Evolutionary conservation across 768 basidiomycete species (phyloP).

Genomic region (Lyophyllum atratum): DNA sequence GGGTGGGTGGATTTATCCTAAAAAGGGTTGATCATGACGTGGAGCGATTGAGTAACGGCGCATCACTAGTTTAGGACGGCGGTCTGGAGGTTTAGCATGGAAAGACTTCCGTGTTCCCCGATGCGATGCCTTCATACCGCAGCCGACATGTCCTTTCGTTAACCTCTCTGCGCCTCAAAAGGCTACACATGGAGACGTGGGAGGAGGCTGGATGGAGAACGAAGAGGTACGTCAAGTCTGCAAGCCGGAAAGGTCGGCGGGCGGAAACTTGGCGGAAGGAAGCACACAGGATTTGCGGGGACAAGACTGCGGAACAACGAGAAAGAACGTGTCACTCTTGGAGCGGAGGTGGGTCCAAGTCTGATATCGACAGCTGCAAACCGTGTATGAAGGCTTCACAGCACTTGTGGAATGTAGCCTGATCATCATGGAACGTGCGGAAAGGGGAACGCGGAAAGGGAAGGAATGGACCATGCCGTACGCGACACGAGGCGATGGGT

Average conservation of each 20-base stretch:
- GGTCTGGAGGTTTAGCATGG: not conserved
- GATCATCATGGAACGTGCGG: not conserved
- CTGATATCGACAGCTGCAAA: no score
- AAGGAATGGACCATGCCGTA: not conserved
- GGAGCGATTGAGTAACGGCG: not conserved
- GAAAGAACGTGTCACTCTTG: not conserved
- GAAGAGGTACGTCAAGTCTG: not conserved
- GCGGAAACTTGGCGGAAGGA: not conserved
- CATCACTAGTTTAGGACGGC: not conserved
- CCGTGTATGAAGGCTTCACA: not conserved
- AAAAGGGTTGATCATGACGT: not conserved
- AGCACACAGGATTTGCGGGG: not conserved
- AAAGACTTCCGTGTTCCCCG: not conserved
- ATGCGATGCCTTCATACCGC: not conserved
- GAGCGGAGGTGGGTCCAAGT: no score
- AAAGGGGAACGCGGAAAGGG: not conserved
- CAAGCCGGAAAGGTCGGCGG: not conserved
- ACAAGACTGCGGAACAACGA: not conserved
- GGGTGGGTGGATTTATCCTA: not conserved
- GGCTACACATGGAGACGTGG: not conserved
- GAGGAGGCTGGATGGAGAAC: not conserved
- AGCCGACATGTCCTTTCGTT: not conserved
- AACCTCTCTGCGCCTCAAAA: not conserved
- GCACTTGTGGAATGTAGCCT: not conserved
- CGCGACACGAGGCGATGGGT: not conserved